phyloP scores from a whole-genome alignment of 169 alveolate genomes.

The Plasmodium cynomolgi region DNA sequence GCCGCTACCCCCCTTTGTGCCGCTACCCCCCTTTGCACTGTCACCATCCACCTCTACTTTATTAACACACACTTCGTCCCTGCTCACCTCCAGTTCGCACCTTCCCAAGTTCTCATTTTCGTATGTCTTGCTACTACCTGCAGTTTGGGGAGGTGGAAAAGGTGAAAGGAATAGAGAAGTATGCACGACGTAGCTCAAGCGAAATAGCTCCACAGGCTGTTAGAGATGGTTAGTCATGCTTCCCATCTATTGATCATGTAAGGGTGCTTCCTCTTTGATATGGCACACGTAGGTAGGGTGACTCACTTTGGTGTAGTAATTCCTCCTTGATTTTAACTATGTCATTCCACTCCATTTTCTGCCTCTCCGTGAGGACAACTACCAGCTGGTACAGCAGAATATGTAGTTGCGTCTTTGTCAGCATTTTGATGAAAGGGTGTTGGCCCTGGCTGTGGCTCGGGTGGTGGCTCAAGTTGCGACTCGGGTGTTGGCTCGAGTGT shows the following conservation, averaged over 20 bases:
- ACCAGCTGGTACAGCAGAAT: constrained; percentile 54
- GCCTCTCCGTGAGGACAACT: constrained; percentile 47
- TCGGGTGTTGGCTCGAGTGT: background rate
- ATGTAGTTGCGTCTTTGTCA: constrained; percentile 49
- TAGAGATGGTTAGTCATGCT: background rate
- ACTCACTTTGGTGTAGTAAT: constrained; percentile 19
- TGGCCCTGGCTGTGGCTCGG: background rate
- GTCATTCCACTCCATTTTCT: constrained; percentile 57
- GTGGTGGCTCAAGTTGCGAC: background rate
- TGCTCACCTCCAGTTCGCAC: background rate
- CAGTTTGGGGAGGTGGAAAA: background rate
- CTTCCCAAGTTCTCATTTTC: background rate
- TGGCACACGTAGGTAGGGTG: background rate
- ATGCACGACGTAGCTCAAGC: background rate
- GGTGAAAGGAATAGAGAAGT: background rate
- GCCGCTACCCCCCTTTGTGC: background rate
- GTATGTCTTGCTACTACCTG: background rate
- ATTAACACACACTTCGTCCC: background rate
- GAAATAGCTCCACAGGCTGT: background rate
- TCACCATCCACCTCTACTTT: background rate
- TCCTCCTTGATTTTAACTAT: constrained; percentile 33
- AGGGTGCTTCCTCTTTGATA: background rate
- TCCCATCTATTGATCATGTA: background rate
- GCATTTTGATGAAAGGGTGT: constrained; percentile 27
- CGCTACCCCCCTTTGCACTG: background rate